phyloP scores from a whole-genome alignment of 306 rosid species.

The Neltuma alba region DNA sequence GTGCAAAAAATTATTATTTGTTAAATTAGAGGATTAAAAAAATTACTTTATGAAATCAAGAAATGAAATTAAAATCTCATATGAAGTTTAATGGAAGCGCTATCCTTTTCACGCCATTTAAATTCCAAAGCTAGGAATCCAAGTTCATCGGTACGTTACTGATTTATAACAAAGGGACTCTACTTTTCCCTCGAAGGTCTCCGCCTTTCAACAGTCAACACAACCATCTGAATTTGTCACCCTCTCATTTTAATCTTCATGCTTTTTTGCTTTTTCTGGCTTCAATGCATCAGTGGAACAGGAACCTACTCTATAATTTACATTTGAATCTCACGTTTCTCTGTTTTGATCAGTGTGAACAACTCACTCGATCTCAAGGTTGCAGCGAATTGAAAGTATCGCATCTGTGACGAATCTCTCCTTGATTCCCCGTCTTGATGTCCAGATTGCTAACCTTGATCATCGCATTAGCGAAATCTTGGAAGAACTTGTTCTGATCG shows the following conservation, averaged over 20 bases:
- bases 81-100: no score
- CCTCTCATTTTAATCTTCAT: not conserved
- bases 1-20: no score
- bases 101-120: no score
- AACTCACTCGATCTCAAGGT: not conserved
- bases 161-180: no score
- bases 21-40: no score
- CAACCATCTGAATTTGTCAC: no score
- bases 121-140: no score
- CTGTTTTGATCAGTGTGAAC: not conserved
- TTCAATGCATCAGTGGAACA: not conserved
- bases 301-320: not conserved
- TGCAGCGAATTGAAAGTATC: conserved; percentile 34
- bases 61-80: no score
- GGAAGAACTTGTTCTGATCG: conserved; percentile 35
- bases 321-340: not conserved
- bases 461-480: conserved; percentile 33
- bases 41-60: no score
- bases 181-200: no score
- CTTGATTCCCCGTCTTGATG: conserved; percentile 35
- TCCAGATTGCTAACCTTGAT: conserved; percentile 25
- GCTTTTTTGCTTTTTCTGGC: not conserved
- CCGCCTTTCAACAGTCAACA: no score
- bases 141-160: no score
- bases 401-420: conserved; percentile 38